Evolutionary conservation across 305 asterid species (phyloP).

Genomic region (Plantago coronopus): DNA sequence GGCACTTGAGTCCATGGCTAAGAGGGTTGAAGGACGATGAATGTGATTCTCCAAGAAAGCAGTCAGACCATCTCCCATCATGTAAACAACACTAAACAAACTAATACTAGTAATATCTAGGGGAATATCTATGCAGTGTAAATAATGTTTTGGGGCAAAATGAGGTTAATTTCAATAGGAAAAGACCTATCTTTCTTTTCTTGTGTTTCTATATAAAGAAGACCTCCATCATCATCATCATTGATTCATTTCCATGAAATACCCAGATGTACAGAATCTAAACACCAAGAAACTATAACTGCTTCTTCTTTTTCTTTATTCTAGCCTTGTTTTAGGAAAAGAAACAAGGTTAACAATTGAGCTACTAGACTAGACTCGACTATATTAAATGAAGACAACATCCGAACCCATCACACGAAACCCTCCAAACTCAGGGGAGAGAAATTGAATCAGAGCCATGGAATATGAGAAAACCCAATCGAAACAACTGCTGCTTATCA

Average conservation of each 20-base stretch:
- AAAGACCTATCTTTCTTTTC: slow-evolving; percentile 19
- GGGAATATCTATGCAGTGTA: not conserved
- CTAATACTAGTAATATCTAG: not conserved
- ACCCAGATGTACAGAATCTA: slow-evolving; percentile 45
- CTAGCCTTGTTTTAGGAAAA: not conserved
- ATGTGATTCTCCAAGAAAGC: slow-evolving; percentile 61
- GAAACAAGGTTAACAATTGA: not conserved
- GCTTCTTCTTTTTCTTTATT: no score
- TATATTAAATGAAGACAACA: slow-evolving; percentile 40
- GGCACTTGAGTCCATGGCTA: slow-evolving; percentile 92
- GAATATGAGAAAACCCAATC: not conserved
- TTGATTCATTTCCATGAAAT: slow-evolving; percentile 44
- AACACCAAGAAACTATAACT: slow-evolving; percentile 20
- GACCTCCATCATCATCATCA: slow-evolving; percentile 27
- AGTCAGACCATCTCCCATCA: slow-evolving; percentile 66
- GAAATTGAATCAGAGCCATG: slow-evolving; percentile 39
- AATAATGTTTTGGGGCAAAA: slow-evolving; percentile 14
- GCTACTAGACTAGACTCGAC: slow-evolving; percentile 19
- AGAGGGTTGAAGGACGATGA: slow-evolving; percentile 70
- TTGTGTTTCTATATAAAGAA: slow-evolving; percentile 27
- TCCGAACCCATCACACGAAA: slow-evolving; percentile 22
- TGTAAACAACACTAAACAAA: slow-evolving; percentile 9
- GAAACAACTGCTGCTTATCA: slow-evolving; percentile 7
- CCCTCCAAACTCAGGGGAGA: slow-evolving; percentile 32
- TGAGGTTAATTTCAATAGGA: slow-evolving; percentile 25